Base-by-base conservation (phyloP, 2,329 filamentous ascomycete genomes). In the Colletotrichum tamarilloi region DNA sequence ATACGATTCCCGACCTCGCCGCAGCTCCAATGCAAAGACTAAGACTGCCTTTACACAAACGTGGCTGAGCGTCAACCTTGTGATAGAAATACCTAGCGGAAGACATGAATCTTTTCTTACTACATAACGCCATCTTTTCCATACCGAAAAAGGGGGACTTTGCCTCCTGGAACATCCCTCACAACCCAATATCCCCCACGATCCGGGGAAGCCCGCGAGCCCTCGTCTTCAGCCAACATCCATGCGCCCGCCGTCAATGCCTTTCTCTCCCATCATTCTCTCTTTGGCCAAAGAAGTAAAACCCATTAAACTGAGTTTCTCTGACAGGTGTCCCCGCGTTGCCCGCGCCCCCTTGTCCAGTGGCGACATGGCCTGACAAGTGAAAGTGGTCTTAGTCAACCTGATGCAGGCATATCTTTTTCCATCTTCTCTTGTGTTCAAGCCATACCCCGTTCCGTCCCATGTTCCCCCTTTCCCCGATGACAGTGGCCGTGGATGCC, bases 221-320 rank as follows among this genome's bases (percentile, higher is more conserved):
- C 52, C 52, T 32, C 32, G 53, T 19, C 53, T 49, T 60, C 38
- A 35, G 70, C 70, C 70, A 73, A 66, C 49, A 73, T 56, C 70
- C 70, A 70, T 73, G 70, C 67, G 46, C 38, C 42, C 11, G 7
- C n/a, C 60, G 35, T 65, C 70, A 64, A 67, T 59, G 63, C 63
- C n/a, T 35, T 28, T 3, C 38, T 49, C 14, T 42, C 57, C 62
- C 62, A 28, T 22, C 49, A 9, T 24, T 49, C 16, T 24, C 9
- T 32, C 28, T 63, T 16, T 55, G 14, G 52, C n/a, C 52, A 26
- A 55, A 28, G 11, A 22, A 24, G 5, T 28, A 52, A 12, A 56
- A 6, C 22, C 49, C 11, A 24, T 28, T 5, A 14, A 52, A 19
- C 57, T n/a, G 49, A 55, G 46, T 28, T 53, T 26, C 49, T 8